Conservation (phyloP, 2,329 filamentous ascomycete species). For the Lecanoromycetidae sp. region DNA sequence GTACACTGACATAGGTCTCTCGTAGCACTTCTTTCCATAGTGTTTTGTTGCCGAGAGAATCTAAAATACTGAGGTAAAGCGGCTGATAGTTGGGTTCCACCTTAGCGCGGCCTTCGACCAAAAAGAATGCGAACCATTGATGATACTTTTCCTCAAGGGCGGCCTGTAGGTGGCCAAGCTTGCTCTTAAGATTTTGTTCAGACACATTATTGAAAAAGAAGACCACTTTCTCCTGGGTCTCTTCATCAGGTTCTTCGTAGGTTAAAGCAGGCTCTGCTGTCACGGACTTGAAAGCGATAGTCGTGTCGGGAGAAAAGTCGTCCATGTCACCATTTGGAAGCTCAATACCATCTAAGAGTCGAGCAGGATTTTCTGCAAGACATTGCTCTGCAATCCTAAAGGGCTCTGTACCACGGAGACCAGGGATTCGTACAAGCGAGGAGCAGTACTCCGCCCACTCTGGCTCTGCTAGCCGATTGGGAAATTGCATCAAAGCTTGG, state of each 20-base stretch:
- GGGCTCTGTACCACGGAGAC: slow-evolving; percentile 72
- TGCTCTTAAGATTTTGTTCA: slow-evolving; percentile 70
- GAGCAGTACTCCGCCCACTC: slow-evolving; percentile 97
- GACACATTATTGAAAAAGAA: slow-evolving; percentile 97
- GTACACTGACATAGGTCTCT: slow-evolving; percentile 79
- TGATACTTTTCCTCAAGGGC: slow-evolving; percentile 70
- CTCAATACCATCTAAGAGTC: slow-evolving; percentile 34
- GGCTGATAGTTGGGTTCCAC: slow-evolving; percentile 94
- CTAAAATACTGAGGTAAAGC: slow-evolving; percentile 81
- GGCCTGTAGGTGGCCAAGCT: slow-evolving; percentile 69
- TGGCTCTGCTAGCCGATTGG: slow-evolving; percentile 52
- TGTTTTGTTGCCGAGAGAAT: slow-evolving; percentile 63
- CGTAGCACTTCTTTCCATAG: slow-evolving; percentile 83
- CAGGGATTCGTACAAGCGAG: slow-evolving; percentile 68
- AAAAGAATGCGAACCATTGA: slow-evolving; percentile 91
- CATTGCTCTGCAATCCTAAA: slow-evolving; percentile 73
- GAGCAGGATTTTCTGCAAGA: slow-evolving; percentile 48
- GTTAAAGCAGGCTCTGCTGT: slow-evolving; percentile 58
- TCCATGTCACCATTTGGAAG: slow-evolving; percentile 61
- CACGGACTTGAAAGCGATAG: slow-evolving; percentile 60
- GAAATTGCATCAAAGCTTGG: slow-evolving; percentile 83
- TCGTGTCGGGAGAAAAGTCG: slow-evolving; percentile 48
- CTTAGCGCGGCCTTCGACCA: slow-evolving; percentile 92
- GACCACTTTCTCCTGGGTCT: slow-evolving; percentile 82
- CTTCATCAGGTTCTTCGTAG: slow-evolving; percentile 73